Conservation (phyloP, 2,329 filamentous ascomycete species). For the Sporothrix globosa region DNA sequence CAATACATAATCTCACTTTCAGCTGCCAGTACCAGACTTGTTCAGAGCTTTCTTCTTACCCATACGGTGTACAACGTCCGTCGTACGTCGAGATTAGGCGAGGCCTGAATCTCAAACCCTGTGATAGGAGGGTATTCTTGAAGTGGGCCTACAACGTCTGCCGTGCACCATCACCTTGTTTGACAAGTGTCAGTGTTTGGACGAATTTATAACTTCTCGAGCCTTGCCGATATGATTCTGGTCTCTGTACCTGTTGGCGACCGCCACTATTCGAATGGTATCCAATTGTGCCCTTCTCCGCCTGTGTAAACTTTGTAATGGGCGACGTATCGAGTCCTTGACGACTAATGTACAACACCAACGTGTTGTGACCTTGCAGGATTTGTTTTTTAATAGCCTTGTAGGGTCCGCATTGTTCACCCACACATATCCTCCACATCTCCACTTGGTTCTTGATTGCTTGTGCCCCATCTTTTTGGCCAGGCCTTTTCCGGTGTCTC, state of each 20-base stretch:
- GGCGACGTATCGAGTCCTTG: background rate
- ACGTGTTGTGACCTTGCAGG: background rate
- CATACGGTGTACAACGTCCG: too few relatives aligned
- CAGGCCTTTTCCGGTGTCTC: background rate
- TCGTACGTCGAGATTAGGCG: background rate
- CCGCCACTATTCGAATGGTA: too few relatives aligned
- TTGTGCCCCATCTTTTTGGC: constrained; percentile 3
- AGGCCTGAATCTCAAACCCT: background rate
- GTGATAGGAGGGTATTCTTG: background rate
- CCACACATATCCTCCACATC: constrained; percentile 1
- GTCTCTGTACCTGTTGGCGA: background rate
- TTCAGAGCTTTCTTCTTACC: background rate
- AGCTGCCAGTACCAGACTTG: background rate
- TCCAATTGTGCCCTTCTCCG: background rate
- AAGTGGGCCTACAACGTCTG: background rate
- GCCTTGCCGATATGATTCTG: background rate
- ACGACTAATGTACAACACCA: background rate
- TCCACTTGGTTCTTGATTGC: background rate
- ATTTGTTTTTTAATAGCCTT: background rate
- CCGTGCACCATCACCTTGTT: background rate
- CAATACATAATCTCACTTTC: background rate
- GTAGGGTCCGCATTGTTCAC: background rate
- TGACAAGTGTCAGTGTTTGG: background rate
- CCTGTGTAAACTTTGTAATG: background rate
- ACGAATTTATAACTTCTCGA: background rate